phyloP scores from a whole-genome alignment of 225 moss, liverwort and hornwort species.

The Pseudoscleropodium purum region DNA sequence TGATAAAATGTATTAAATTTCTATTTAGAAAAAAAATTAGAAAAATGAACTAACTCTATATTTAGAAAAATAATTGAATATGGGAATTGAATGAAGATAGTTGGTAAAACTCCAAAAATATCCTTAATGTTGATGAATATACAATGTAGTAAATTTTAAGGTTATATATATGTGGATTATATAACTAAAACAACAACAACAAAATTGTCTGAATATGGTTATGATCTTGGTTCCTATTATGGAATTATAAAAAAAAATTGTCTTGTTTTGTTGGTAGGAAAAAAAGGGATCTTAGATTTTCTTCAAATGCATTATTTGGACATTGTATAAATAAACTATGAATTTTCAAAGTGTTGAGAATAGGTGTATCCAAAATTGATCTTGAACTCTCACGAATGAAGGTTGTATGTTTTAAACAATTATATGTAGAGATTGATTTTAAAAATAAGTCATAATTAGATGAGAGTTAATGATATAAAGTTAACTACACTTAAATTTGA shows the following conservation, averaged over 20 bases:
- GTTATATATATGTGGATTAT: neutral
- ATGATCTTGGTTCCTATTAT: neutral
- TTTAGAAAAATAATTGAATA: no score
- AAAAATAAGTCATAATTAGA: neutral
- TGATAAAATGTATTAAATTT: no score
- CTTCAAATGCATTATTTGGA: neutral
- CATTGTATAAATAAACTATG: neutral
- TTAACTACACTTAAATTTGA: neutral
- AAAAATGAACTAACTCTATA: no score
- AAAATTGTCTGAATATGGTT: neutral
- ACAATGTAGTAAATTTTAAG: neutral
- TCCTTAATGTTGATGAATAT: neutral
- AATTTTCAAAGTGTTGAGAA: neutral
- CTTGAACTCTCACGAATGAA: neutral
- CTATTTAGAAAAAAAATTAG: no score
- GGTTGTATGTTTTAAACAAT: neutral
- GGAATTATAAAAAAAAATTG: rapidly evolving
- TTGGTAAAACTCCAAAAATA: no score
- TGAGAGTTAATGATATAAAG: neutral
- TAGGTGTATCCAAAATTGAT: neutral
- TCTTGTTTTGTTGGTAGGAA: neutral
- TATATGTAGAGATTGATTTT: rapidly evolving
- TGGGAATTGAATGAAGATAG: no score
- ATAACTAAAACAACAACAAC: neutral
- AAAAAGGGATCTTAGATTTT: neutral